These are phyloP conservation scores for Hyaloraphidium curvatum DNA, from an alignment of 192 early-diverging fungal species.

Conservation along the genomic window DNA sequence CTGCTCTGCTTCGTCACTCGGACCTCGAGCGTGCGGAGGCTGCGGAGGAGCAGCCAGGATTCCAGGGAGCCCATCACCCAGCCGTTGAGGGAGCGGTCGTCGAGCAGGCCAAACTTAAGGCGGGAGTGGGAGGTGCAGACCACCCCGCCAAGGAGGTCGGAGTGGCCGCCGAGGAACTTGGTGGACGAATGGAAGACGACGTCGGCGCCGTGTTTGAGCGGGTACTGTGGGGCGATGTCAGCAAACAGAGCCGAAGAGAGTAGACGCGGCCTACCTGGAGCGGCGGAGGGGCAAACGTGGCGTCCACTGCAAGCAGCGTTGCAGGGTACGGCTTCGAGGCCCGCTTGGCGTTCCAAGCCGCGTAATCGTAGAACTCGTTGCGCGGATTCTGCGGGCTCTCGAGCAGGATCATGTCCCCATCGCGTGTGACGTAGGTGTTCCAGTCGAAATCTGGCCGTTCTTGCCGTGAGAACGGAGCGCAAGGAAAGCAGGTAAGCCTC, in stretches of 20 bases:
- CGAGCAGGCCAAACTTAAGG: slow-evolving; percentile 10
- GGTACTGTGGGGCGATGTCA: too few species aligned
- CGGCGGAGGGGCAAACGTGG: slow-evolving; percentile 54
- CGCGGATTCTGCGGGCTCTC: background rate
- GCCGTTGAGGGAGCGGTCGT: slow-evolving; percentile 27
- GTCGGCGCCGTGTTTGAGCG: slow-evolving; percentile 28
- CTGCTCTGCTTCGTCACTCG: slow-evolving; percentile 41
- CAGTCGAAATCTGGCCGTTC: background rate
- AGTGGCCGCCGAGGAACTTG: slow-evolving; percentile 55
- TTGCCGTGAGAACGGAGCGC: too few species aligned
- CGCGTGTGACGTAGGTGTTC: background rate
- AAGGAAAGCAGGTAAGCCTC: too few species aligned
- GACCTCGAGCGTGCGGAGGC: slow-evolving; percentile 32
- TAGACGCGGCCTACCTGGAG: too few species aligned
- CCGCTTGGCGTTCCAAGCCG: slow-evolving; percentile 42
- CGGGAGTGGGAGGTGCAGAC: background rate
- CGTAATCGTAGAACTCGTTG: slow-evolving; percentile 13
- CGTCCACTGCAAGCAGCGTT: slow-evolving; percentile 27
- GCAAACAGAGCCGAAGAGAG: too few species aligned
- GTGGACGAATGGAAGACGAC: slow-evolving; percentile 48
- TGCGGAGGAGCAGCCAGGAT: slow-evolving; percentile 39
- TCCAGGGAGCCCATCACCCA: slow-evolving; percentile 42
- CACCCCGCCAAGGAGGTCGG: slow-evolving; percentile 44
- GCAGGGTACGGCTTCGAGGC: slow-evolving; percentile 29
- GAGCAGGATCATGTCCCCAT: background rate